These are phyloP conservation scores for Ustilago xerochloae DNA, from an alignment of 1,284 basidiomycete genomes.

Conservation along the genomic window DNA sequence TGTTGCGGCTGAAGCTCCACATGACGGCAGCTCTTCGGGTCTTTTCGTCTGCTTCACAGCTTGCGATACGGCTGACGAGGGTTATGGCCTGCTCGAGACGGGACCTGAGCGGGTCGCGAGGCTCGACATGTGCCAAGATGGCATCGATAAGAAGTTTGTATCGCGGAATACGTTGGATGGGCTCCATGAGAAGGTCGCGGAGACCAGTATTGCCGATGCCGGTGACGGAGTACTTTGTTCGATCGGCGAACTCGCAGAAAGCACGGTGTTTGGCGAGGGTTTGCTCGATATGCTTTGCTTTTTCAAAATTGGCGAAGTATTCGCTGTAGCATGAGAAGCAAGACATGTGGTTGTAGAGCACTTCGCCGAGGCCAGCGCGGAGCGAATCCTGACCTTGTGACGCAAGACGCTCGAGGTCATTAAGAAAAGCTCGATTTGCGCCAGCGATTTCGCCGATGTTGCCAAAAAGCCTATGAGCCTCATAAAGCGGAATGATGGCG, in stretches of 20 bases:
- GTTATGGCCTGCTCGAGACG: constrained; percentile 83
- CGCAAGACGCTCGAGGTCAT: constrained; percentile 77
- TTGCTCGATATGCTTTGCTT: constrained; percentile 89
- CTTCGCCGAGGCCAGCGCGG: constrained; percentile 80
- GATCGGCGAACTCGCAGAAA: constrained; percentile 78
- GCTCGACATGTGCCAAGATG: constrained; percentile 56
- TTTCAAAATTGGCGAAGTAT: constrained; percentile 91
- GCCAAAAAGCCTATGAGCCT: constrained; percentile 90
- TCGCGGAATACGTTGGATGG: constrained; percentile 97
- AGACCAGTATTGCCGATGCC: constrained; percentile 81
- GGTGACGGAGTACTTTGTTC: constrained; percentile 85
- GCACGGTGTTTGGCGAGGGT: constrained; percentile 81
- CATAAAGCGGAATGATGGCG: constrained; percentile 85
- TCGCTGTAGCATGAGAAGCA: constrained; percentile 87
- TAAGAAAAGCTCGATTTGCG: constrained; percentile 85
- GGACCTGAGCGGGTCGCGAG: constrained; percentile 70
- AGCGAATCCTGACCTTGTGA: constrained; percentile 72
- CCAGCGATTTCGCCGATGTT: constrained; percentile 90
- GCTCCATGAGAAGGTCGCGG: constrained; percentile 95
- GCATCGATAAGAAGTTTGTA: constrained; percentile 90
- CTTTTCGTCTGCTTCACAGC: constrained; percentile 89
- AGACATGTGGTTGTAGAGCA: constrained; percentile 74
- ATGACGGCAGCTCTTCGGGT: constrained; percentile 89
- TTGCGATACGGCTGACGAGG: constrained; percentile 88
- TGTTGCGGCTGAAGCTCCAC: constrained; percentile 83